Percentiles rank a stretch among this genome's conserved stretches.
phyloP scores from a whole-genome alignment of 2,329 filamentous ascomycete genomes.

The Daldinia sp. region DNA sequence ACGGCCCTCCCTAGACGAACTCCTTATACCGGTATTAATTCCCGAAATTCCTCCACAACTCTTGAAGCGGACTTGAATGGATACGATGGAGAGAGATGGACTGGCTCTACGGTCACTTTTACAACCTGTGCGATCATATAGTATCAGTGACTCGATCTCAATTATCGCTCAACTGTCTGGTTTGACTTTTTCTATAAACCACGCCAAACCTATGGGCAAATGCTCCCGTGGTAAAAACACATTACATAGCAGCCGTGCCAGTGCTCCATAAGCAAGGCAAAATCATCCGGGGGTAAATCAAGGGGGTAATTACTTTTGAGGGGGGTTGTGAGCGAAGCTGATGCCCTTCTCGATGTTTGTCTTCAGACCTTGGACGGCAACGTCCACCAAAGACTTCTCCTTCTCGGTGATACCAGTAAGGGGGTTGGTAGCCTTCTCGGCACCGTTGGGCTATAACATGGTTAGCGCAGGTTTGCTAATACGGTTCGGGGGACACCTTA shows the following conservation, averaged over 20 bases:
- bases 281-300: constrained; percentile 39
- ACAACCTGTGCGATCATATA: constrained; percentile 50
- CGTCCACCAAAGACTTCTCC: constrained; percentile 88
- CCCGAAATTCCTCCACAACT: constrained; percentile 4
- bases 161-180: constrained; percentile 34
- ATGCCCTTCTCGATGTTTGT: constrained; percentile 96
- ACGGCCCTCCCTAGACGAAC: constrained; percentile 6
- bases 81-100: constrained; percentile 17
- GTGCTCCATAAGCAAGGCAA: constrained; percentile 30
- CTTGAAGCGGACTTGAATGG: constrained; percentile 21
- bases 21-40: constrained; percentile 23
- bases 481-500: constrained; percentile 65
- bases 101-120: constrained; percentile 44
- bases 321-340: constrained; percentile 87
- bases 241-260: constrained; percentile 39
- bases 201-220: constrained; percentile 38
- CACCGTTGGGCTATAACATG: constrained; percentile 76
- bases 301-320: constrained; percentile 80
- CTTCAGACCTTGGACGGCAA: constrained; percentile 81
- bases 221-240: constrained; percentile 42
- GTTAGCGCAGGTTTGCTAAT: constrained; percentile 36
- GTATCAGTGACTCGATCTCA: constrained; percentile 49
- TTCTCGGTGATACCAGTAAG: constrained; percentile 81
- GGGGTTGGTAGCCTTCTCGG: constrained; percentile 85
- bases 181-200: constrained; percentile 46